A percentile compares a stretch with the other conserved stretches of the same genome.
Evolutionary conservation across 495 filamentous ascomycete genomes (phyloP).

Genomic region (Xylaria palmicola): DNA sequence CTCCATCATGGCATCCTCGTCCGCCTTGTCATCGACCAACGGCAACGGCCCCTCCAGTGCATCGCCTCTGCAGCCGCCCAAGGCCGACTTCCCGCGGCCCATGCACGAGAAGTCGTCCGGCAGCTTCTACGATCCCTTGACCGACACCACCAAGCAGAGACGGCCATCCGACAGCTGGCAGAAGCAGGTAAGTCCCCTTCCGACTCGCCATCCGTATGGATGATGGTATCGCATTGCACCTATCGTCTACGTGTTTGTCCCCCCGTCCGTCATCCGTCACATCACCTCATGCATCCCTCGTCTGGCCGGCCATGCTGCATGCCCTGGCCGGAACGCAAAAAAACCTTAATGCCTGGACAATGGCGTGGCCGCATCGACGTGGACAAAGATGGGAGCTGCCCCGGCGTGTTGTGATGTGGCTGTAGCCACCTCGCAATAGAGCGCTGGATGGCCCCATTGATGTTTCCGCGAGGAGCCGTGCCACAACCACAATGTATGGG

Average conservation of each 20-base stretch:
- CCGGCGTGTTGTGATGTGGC: not conserved
- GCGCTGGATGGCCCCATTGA: constrained; percentile 3
- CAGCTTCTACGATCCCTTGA: constrained; percentile 58
- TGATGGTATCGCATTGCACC: not conserved
- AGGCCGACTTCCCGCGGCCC: constrained; percentile 37
- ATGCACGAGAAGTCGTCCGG: constrained; percentile 46
- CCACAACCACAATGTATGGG: constrained; percentile 10
- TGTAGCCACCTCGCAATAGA: not conserved
- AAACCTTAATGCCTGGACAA: not conserved
- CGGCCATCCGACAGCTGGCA: constrained; percentile 44
- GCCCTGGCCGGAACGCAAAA: not conserved
- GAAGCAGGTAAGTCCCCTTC: constrained; percentile 35
- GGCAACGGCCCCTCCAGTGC: constrained; percentile 28
- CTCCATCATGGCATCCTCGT: constrained; percentile 33
- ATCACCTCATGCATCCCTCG: constrained; percentile 8
- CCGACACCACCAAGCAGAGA: constrained; percentile 49
- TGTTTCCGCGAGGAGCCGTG: constrained; percentile 5
- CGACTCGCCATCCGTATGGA: too few species aligned
- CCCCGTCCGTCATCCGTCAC: constrained; percentile 16
- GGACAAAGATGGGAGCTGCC: constrained; percentile 14
- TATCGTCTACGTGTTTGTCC: too few species aligned
- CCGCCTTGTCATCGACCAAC: constrained; percentile 31
- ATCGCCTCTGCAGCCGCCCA: constrained; percentile 34
- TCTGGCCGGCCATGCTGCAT: not conserved
- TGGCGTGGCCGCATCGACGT: not conserved